Evolutionary conservation across 352 stramenopile genomes (phyloP), one percentile per base, ranked within the genome.

Genomic region (Globisporangium spiculum): DNA sequence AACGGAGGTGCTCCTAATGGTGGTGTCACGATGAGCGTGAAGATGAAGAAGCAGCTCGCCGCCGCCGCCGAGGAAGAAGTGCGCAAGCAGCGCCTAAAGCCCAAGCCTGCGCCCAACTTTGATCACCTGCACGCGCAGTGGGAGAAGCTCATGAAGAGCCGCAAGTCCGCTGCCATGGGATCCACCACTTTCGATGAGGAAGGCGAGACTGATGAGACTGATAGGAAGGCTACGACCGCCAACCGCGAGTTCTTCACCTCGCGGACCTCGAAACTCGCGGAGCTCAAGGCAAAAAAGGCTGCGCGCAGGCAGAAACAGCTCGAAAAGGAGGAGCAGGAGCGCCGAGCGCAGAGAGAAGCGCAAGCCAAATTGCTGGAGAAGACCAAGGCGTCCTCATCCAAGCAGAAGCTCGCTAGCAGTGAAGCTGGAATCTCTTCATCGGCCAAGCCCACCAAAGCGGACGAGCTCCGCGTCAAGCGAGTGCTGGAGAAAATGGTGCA

Each of bases 61-160:
- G 74, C 75, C 46, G 70, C 76, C 57, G 71, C 79, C 3, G 76
- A 84, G 4, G 75, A 85, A 50, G 71, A 80, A 56, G 79, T 72
- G 7, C 53, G 64, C 18, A 38, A 61, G n/a, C 75, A 62, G 16
- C 66, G 63, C 10, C 63, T 60, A 22, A 78, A 76, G 22, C 72
- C 79, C 7, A 88, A 88, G 65, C 70, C 80, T 1, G 85, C 91
- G 18, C 85, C 85, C 0, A 74, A 93, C 66, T 93, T 93, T 68
- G 73, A 83, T 9, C 70, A 74, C 3, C 65, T 91, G 48, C 85
- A 93, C 53, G 73, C 61, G 1, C 72, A 87, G 44, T 92, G 81
- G 83, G 77, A 88, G 9, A 44, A 65, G n/a, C 27, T 36, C 24
- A 26, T 54, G 14, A 60, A 58, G 24, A 44, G 6, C 9, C 56